Conservation (phyloP, 345 rosid genomes). For the Arabis alpina region DNA sequence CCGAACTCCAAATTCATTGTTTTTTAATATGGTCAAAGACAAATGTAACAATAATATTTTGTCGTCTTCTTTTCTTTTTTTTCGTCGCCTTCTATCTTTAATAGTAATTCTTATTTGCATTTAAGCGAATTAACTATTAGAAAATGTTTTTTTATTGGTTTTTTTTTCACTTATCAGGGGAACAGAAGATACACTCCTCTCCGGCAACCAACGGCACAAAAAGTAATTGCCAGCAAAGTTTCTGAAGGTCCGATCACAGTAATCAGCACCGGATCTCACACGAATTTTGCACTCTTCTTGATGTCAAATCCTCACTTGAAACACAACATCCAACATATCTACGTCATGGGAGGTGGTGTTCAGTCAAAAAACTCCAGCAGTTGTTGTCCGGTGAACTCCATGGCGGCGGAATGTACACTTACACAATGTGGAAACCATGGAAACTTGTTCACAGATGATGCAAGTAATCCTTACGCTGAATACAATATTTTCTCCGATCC, state of each 20-base stretch:
- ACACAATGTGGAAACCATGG: slow-evolving; percentile 56
- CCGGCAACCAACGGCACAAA: slow-evolving; percentile 74
- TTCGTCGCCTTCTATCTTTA: too few species aligned
- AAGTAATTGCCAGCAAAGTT: slow-evolving; percentile 67
- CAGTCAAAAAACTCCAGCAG: slow-evolving; percentile 63
- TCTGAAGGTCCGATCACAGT: slow-evolving; percentile 74
- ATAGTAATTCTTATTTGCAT: too few species aligned
- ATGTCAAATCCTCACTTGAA: slow-evolving; percentile 77
- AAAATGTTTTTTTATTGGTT: too few species aligned
- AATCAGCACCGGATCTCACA: slow-evolving; percentile 66
- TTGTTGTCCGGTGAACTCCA: slow-evolving; percentile 61
- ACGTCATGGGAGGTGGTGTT: slow-evolving; percentile 90
- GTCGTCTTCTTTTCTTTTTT: too few species aligned
- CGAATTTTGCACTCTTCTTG: slow-evolving; percentile 75
- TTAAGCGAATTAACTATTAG: too few species aligned
- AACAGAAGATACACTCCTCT: slow-evolving; percentile 76
- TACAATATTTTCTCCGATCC: slow-evolving; percentile 88
- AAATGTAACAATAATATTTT: too few species aligned
- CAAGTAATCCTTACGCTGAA: slow-evolving; percentile 88
- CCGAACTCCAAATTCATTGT: too few species aligned
- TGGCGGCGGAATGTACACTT: slow-evolving; percentile 54
- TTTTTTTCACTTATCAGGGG: slow-evolving; percentile 52
- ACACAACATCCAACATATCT: slow-evolving; percentile 76
- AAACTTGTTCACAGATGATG: slow-evolving; percentile 66
- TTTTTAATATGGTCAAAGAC: too few species aligned